Conservation (phyloP, 1,284 basidiomycete species). For the Sphaerobolus stellatus region DNA sequence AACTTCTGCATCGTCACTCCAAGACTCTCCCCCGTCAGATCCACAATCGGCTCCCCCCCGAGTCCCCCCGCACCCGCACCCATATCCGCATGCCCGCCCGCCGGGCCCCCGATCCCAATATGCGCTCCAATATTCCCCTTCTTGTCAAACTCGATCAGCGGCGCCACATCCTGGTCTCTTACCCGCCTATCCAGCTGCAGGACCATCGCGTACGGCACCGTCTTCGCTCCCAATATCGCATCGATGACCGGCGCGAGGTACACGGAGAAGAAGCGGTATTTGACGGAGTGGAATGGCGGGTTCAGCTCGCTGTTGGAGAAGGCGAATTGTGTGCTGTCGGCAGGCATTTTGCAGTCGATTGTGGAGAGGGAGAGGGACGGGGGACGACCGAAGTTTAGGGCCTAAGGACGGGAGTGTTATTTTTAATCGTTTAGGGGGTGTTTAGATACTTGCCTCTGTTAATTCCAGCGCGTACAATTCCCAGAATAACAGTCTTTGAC, state of each 20-base stretch:
- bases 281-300: slow-evolving; percentile 11
- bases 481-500: slow-evolving; percentile 16
- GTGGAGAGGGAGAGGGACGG: slow-evolving; percentile 10
- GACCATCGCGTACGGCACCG: slow-evolving; percentile 6
- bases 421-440: neutral
- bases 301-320: slow-evolving; percentile 6
- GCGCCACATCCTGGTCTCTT: slow-evolving; percentile 12
- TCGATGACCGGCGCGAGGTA: slow-evolving; percentile 12
- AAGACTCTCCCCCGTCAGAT: slow-evolving; percentile 8
- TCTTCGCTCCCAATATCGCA: slow-evolving; percentile 10
- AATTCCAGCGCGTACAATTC: slow-evolving; percentile 14
- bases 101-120: no score
- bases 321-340: slow-evolving; percentile 11
- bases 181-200: slow-evolving; percentile 7
- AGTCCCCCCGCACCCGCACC: slow-evolving; percentile 1
- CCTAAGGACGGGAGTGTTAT: slow-evolving; percentile 1
- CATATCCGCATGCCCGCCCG: no score
- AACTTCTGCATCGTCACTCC: slow-evolving; percentile 15
- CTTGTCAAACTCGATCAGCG: slow-evolving; percentile 12
- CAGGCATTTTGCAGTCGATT: slow-evolving; percentile 15
- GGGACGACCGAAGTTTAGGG: slow-evolving; percentile 14
- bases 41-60: slow-evolving; percentile 10
- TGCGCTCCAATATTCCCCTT: no score
- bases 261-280: slow-evolving; percentile 10
- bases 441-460: slow-evolving; percentile 7